A percentile compares a stretch with the other conserved stretches of the same genome.
Evolutionary conservation across 1,284 basidiomycete genomes (phyloP).

Genomic region (Sporisorium scitamineum): DNA sequence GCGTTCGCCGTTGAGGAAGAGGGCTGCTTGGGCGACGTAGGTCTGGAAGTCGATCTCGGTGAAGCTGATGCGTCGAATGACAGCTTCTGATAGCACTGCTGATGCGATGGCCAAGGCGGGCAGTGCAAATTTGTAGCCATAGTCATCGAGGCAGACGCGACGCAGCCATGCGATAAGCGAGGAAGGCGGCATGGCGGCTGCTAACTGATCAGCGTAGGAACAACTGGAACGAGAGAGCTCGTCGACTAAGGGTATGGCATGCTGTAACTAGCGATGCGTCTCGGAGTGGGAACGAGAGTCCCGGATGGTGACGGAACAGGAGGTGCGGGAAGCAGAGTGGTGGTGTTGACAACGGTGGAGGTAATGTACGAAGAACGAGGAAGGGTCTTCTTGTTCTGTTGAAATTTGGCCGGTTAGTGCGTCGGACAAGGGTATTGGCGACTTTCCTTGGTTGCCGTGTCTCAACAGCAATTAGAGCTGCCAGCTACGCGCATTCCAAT

Average conservation of each 20-base stretch:
- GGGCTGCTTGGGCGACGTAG: slow-evolving; percentile 86
- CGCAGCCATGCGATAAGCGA: slow-evolving; percentile 24
- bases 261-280: neutral
- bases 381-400: slow-evolving; percentile 19
- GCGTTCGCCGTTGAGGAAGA: slow-evolving; percentile 84
- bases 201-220: neutral
- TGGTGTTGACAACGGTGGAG: neutral
- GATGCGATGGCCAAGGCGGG: slow-evolving; percentile 31
- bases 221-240: neutral
- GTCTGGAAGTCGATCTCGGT: slow-evolving; percentile 99
- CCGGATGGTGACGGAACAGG: neutral
- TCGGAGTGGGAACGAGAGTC: neutral
- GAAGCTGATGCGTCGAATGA: slow-evolving; percentile 54
- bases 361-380: neutral
- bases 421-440: slow-evolving; percentile 2
- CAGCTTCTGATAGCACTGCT: slow-evolving; percentile 16
- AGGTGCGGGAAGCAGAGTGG: neutral
- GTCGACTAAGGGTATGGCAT: slow-evolving; percentile 8
- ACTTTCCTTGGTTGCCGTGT: neutral
- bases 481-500: neutral
- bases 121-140: slow-evolving; percentile 35
- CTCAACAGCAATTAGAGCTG: neutral
- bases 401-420: slow-evolving; percentile 27
- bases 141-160: slow-evolving; percentile 35
- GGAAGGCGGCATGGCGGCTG: slow-evolving; percentile 23